Base-by-base conservation (phyloP, 2,329 filamentous ascomycete genomes). In the Sarocladium strictum region DNA sequence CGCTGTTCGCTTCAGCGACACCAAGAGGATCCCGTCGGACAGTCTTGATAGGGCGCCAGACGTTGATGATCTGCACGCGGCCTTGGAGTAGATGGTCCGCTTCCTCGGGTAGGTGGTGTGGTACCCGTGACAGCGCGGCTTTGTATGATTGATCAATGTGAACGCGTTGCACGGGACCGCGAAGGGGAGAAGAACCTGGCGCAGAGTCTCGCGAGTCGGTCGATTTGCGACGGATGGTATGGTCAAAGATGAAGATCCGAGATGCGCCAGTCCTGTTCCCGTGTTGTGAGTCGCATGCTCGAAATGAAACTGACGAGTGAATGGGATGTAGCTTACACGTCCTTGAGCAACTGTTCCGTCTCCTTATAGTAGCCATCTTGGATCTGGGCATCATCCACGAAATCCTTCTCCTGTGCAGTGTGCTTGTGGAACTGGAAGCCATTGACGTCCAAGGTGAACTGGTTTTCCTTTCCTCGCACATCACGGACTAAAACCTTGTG, bases 331-430 rank as follows among this genome's bases (percentile, higher is more conserved):
- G 61, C 71, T 58, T 65, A 63, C 85, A 65, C 77, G 3, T 83
- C 78, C 55, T 85, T 85, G 0, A 91, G 67, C 19, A 90, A 66
- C 50, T 81, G 69, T 64, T 89, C 84, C 2, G 88, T 81, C 65
- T 91, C 87, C 0, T 85, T 79, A 67, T 92, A 92, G 69, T 91
- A 92, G 5, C 77, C 72, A 3, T 72, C 63, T 64, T 83, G 78
- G 67, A 92, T 85, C 29, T 76, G 74, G 1, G 78, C 78, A 53
- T 88, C 83, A 59, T 86, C 79, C 1, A 60, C 2, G 54, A 74
- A 74, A 26, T 69, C 64, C 56, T 69, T 70, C 61, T 73, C 70
- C 9, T 59, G 55, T 2, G 67, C 62, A 0, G 57, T 49, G 32
- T 69, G 64, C 1, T 51, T 58, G 32, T 65, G 55, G 27, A 71